Evolutionary conservation across 139 green algal species (phyloP), one percentile per base, ranked within the genome.

Genomic region (Chlamydomonas schloesseri): DNA sequence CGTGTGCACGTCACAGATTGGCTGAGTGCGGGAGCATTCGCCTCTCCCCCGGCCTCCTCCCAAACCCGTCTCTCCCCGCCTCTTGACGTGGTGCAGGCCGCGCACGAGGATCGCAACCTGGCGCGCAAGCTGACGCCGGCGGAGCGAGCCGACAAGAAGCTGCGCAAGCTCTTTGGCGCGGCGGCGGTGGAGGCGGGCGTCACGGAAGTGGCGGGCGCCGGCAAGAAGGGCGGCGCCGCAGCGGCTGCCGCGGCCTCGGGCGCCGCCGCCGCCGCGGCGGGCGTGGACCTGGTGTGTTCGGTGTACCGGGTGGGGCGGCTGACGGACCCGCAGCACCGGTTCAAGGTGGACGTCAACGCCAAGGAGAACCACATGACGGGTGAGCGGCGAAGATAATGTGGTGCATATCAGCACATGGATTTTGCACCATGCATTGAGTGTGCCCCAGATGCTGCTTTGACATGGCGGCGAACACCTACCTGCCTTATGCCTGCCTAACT

Each of bases 91-190:
- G n/a, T n/a, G 6, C 69, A 94, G 82, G 65, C 93, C 71, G 97
- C 97, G 14, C 98, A 99, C 90, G 95, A 98, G 28, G 98, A 99
- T 89, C 92, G 98, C 68, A 99, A 99, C 91, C 89, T 98, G 31
- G 94, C 97, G 0, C 91, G 96, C 72, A 98, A 96, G 95, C 93
- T 99, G 24, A 99, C 97, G 29, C 96, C 97, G 1, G 94, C 94
- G 13, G 98, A 99, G 91, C 81, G 88, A 24, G 91, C 92, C 42
- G 96, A 98, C 62, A 99, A 99, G 92, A 99, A 99, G 92, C 71
- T 98, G 73, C 88, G 88, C 36, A 99, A 99, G 91, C 90, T 99
- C 90, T 94, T 99, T 60, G 96, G 93, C 46, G 85, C 90, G 33
- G 72, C 18, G 84, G 75, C 62, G 1, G 65, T 72, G 21, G 60